A percentile compares a stretch with the other conserved stretches of the same genome.
phyloP scores from a whole-genome alignment of 129 eudicot species.

The Solidago caesia region DNA sequence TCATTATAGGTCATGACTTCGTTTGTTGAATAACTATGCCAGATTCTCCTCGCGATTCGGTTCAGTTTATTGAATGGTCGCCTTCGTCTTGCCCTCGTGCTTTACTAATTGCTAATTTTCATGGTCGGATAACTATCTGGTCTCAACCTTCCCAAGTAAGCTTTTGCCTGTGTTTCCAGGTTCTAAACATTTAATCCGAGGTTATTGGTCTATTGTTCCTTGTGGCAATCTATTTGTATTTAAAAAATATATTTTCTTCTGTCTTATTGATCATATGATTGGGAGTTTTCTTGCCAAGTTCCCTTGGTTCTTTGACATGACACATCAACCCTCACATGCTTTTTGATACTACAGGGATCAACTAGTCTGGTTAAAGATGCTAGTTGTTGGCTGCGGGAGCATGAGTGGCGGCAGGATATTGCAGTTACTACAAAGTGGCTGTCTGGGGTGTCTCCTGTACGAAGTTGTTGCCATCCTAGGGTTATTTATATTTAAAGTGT shows the following conservation, averaged over 20 bases:
- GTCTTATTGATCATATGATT: slow-evolving; percentile 14
- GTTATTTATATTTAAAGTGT: slow-evolving; percentile 4
- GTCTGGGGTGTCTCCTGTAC: slow-evolving; percentile 93
- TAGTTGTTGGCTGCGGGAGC: slow-evolving; percentile 90
- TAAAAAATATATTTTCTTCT: neutral
- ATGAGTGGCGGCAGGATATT: slow-evolving; percentile 98
- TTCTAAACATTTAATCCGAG: slow-evolving; percentile 8
- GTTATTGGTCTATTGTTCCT: slow-evolving; percentile 8
- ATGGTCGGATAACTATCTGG: slow-evolving; percentile 93
- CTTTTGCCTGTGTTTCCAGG: slow-evolving; percentile 7
- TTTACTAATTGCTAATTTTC: slow-evolving; percentile 81
- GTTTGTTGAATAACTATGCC: slow-evolving; percentile 20
- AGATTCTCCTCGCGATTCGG: slow-evolving; percentile 99
- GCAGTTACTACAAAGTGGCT: slow-evolving; percentile 99
- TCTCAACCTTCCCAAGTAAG: slow-evolving; percentile 83
- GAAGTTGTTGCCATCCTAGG: slow-evolving; percentile 32
- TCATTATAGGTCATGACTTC: neutral
- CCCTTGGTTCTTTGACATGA: slow-evolving; percentile 5
- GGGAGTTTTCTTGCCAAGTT: slow-evolving; percentile 11
- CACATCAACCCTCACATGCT: slow-evolving; percentile 6
- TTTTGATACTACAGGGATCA: slow-evolving; percentile 55
- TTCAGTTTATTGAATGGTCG: slow-evolving; percentile 98
- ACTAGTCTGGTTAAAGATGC: slow-evolving; percentile 81
- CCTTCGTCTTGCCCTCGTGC: slow-evolving; percentile 95
- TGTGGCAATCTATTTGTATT: neutral